Evolutionary conservation across 2,329 filamentous ascomycete species (phyloP), one percentile per base, ranked within the genome.

Genomic region (Aspergillus floridensis): DNA sequence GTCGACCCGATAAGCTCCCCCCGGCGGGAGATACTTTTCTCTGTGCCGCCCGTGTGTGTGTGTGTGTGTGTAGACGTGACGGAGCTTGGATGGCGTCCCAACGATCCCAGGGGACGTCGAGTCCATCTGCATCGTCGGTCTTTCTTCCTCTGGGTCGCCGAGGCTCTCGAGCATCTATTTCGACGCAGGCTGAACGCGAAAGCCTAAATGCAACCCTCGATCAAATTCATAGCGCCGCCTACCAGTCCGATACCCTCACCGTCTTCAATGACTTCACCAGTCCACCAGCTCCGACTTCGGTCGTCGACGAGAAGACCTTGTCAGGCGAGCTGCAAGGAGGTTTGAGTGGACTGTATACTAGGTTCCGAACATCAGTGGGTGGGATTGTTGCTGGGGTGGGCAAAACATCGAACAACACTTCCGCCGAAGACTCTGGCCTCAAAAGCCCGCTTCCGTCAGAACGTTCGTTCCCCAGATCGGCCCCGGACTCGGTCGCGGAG

Each of bases 231-330:
- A 92, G 82, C 53, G 88, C 90, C 5, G 92, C 93, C n/a, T 96
- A 90, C 70, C 90, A 91, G 72, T 90, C 90, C 35, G 89, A 90
- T 63, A 86, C 87, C 35, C 82, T 98, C 51, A 98, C 93, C 2
- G 96, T 92, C 8, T 98, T 98, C 77, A 96, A 96, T 76, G 93
- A 97, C 71, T 93, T 96, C 69, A 90, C 89, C 6, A 74, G 70
- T 56, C 79, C 78, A 0, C 84, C 88, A 1, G 87, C 88, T 5
- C 87, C 90, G 2, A 80, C 84, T 1, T 78, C 85, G 1, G 80
- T 83, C 1, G 77, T 81, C 24, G 92, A 96, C 67, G 86, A 81
- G 59, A 92, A 91, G 72, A 84, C 84, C 8, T 80, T 91, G 41
- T 82, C 88, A 0, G 86, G 87, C 26, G 92, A 96, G 59, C 76